Conservation (phyloP, 139 green algal genomes). For the Chlorella sp. region DNA sequence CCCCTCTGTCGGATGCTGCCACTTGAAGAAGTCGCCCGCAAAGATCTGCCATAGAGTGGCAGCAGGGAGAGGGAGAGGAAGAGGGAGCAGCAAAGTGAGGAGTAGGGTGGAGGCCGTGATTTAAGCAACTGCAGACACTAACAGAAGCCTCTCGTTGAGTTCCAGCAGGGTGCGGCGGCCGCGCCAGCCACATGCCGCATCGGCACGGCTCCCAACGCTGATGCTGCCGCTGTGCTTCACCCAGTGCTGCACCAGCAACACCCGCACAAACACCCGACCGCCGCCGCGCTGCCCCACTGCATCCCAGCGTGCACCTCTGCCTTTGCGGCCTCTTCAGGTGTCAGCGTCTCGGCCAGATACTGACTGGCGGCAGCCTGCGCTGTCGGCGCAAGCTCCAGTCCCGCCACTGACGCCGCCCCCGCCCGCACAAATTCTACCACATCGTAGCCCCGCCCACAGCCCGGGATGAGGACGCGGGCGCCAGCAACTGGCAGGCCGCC, state of each 20-base stretch:
- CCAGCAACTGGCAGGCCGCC: conserved; percentile 23
- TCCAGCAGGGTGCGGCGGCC: not conserved
- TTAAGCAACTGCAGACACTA: too few species aligned
- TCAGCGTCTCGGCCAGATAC: not conserved
- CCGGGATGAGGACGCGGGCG: conserved; percentile 53
- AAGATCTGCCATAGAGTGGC: not conserved
- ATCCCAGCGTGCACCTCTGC: too few species aligned
- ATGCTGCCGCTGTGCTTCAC: too few species aligned
- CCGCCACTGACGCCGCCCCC: conserved; percentile 45
- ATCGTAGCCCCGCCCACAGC: conserved; percentile 70
- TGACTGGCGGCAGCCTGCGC: conserved; percentile 29
- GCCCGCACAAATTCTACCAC: conserved; percentile 44
- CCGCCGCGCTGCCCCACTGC: too few species aligned
- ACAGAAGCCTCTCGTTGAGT: too few species aligned
- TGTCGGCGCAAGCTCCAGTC: conserved; percentile 50
- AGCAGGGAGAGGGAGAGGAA: not conserved
- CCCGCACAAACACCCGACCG: not conserved
- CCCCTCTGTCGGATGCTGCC: not conserved
- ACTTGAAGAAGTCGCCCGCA: conserved; percentile 61
- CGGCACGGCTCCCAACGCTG: not conserved
- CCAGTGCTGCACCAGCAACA: not conserved
- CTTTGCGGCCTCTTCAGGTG: not conserved
- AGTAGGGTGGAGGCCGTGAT: not conserved
- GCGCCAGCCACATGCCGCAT: not conserved
- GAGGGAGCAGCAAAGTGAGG: not conserved